Evolutionary conservation across 495 filamentous ascomycete species (phyloP).

Genomic region (Penicillium atrosanguineum): DNA sequence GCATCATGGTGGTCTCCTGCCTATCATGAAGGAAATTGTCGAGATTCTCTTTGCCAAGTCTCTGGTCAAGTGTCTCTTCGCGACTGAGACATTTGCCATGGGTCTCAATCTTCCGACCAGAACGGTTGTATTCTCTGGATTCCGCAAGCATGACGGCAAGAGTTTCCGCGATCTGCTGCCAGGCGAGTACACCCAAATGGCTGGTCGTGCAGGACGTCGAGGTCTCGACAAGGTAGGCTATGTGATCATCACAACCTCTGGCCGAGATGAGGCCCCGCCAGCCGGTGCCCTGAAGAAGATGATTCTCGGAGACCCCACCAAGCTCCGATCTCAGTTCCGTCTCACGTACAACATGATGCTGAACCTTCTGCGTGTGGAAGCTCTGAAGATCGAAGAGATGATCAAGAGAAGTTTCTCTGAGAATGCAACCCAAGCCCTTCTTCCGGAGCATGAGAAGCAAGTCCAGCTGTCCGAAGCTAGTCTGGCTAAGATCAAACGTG

Average conservation of each 20-base stretch:
- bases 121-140: slow-evolving; percentile 96
- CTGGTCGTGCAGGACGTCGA: slow-evolving; percentile 87
- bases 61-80: slow-evolving; percentile 93
- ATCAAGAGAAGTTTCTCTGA: slow-evolving; percentile 99
- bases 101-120: slow-evolving; percentile 92
- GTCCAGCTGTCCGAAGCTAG: slow-evolving; percentile 92
- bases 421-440: slow-evolving; percentile 92
- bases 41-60: slow-evolving; percentile 96
- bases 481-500: slow-evolving; percentile 82
- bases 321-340: slow-evolving; percentile 92
- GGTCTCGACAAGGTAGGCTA: slow-evolving; percentile 89
- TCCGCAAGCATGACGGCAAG: slow-evolving; percentile 92
- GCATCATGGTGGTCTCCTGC: slow-evolving; percentile 90
- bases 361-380: slow-evolving; percentile 92
- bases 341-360: slow-evolving; percentile 99
- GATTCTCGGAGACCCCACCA: slow-evolving; percentile 95
- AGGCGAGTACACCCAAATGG: slow-evolving; percentile 99
- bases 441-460: slow-evolving; percentile 92
- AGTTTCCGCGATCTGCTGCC: slow-evolving; percentile 86
- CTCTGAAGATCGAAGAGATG: slow-evolving; percentile 99
- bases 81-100: slow-evolving; percentile 99
- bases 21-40: slow-evolving; percentile 97
- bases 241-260: slow-evolving; percentile 86
- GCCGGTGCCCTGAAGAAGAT: slow-evolving; percentile 76
- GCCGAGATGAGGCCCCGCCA: slow-evolving; percentile 85